Base-by-base conservation (phyloP, 2,329 filamentous ascomycete species). In the Penicillium sp. region DNA sequence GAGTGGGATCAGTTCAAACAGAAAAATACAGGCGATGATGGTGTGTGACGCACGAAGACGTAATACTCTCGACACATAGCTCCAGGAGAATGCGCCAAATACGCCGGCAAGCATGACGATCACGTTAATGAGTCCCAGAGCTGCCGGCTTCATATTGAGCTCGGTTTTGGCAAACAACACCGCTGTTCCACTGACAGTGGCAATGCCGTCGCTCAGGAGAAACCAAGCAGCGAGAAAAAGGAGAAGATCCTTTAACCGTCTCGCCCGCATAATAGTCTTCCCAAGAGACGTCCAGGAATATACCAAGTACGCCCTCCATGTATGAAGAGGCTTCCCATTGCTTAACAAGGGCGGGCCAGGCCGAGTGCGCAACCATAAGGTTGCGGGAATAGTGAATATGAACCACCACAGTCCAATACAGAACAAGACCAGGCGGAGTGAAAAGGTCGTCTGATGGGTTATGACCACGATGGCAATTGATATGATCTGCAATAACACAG, bases 121-220 rank as follows among this genome's bases (percentile, higher is more conserved):
- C 53, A 98, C 91, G 68, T 93, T 96, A 73, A 99, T 97, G 71
- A 98, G 82, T 6, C 91, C 95, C 24, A 99, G 78, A 2, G 90
- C 90, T 74, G 91, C 91, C 1, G 93, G 88, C 57, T 88, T 84
- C 95, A 99, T 99, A 62, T 90, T 86, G 10, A 99, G 80, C 61
- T 92, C 86, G 0, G 93, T 98, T 77, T 98, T 98, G 41, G 93
- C 95, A 72, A 97, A 99, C 10, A 99, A 82, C 27, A 98, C 92
- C 0, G 95, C 95, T 0, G 95, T 98, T 14, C 92, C 93, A 33
- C 90, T 95, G 0, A 96, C 93, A 0, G 95, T 98, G 8, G 95
- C 95, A 61, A 98, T 92, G 43, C 90, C 92, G 68, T 99, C 95
- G 7, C 90, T 96, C 1, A 99, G 83, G 29, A 99, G 82, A 71